phyloP scores from a whole-genome alignment of 2,329 filamentous ascomycete genomes.

The Knufia petricola region DNA sequence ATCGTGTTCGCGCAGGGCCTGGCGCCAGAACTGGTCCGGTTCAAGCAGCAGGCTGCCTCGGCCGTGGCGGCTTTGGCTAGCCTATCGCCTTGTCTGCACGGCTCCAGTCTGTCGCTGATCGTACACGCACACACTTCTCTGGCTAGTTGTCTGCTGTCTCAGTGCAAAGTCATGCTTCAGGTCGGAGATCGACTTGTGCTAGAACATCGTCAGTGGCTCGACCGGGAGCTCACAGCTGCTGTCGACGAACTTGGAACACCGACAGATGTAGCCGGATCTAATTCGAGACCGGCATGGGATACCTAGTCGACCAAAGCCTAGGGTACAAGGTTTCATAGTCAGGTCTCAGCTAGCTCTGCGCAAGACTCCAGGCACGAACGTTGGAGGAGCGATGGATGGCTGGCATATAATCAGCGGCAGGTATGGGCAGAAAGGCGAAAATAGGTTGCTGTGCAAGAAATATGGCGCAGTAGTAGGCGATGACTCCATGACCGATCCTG shows the following conservation, averaged over 20 bases:
- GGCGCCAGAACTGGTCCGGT: background rate
- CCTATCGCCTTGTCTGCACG: background rate
- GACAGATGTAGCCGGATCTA: too few relatives aligned
- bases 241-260: background rate
- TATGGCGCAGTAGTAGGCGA: too few relatives aligned
- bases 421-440: too few relatives aligned
- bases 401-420: too few relatives aligned
- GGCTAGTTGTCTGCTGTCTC: background rate
- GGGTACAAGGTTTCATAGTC: too few relatives aligned
- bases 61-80: background rate
- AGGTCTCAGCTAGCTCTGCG: too few relatives aligned
- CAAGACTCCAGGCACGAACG: too few relatives aligned
- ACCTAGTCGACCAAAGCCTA: too few relatives aligned
- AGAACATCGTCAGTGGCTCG: conserved; percentile 2
- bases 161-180: conserved; percentile 6
- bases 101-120: background rate
- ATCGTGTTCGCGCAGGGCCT: background rate
- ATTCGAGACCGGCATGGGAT: background rate
- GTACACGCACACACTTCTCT: background rate
- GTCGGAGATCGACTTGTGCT: background rate
- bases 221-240: background rate
- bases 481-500: too few relatives aligned
- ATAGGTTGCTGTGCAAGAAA: too few relatives aligned
- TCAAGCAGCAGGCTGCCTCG: conserved; percentile 2
- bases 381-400: too few relatives aligned